A percentile compares a stretch with the other conserved stretches of the same genome.
Evolutionary conservation across 129 eudicot species (phyloP).

Genomic region (Artemisia argyi): DNA sequence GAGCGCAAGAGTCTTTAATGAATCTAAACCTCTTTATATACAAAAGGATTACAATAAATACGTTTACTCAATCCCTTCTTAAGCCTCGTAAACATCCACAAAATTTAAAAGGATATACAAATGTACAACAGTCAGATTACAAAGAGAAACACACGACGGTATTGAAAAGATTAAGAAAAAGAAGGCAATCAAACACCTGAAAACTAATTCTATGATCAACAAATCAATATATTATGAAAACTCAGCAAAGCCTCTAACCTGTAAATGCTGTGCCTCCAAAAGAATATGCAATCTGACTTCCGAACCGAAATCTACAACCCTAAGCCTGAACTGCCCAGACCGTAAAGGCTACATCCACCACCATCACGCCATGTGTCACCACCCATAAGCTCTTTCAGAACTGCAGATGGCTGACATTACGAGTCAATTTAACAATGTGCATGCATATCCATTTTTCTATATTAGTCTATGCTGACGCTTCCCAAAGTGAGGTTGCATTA

Average conservation of each 20-base stretch:
- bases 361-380: conserved; percentile 28
- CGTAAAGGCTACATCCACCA: conserved; percentile 33
- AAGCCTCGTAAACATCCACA: conserved; percentile 36
- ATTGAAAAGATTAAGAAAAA: conserved; percentile 12
- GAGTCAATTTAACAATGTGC: conserved; percentile 7
- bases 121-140: conserved; percentile 32
- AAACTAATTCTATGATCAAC: conserved; percentile 37
- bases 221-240: conserved; percentile 51
- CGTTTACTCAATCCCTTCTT: conserved; percentile 33
- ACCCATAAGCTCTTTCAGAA: conserved; percentile 21
- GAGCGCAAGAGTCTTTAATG: conserved; percentile 1
- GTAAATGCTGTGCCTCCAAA: conserved; percentile 50
- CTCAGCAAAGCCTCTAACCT: conserved; percentile 34
- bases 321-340: conserved; percentile 17
- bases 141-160: conserved; percentile 29
- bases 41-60: conserved; percentile 51
- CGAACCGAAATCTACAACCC: conserved; percentile 29
- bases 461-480: conserved; percentile 83
- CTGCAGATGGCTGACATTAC: conserved; percentile 13
- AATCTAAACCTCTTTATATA: conserved; percentile 53
- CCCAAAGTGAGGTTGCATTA: conserved; percentile 94
- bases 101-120: conserved; percentile 42
- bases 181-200: conserved; percentile 13
- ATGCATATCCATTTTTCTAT: conserved; percentile 29
- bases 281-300: conserved; percentile 51